phyloP scores from a whole-genome alignment of 768 basidiomycete genomes.

The Tylopilus felleus region DNA sequence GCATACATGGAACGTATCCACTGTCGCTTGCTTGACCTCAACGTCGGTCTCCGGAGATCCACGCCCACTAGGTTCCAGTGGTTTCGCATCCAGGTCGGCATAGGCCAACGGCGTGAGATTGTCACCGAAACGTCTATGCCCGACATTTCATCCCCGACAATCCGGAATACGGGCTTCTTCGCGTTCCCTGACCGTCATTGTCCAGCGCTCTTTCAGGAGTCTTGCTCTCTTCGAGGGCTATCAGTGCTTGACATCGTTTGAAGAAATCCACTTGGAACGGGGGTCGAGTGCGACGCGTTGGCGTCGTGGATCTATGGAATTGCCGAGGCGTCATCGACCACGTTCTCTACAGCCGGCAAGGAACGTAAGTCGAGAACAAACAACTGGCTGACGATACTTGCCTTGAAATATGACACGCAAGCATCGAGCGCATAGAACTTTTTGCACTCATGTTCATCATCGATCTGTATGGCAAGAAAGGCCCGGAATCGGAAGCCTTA shows the following conservation, averaged over 20 bases:
- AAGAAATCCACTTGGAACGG: slow-evolving; percentile 73
- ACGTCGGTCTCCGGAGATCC: slow-evolving; percentile 68
- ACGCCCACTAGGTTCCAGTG: slow-evolving; percentile 78
- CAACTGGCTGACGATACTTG: slow-evolving; percentile 22
- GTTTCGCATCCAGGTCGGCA: slow-evolving; percentile 62
- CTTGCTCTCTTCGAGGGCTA: slow-evolving; percentile 87
- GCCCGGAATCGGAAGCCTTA: slow-evolving; percentile 36
- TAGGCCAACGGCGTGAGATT: slow-evolving; percentile 91
- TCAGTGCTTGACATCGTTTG: slow-evolving; percentile 83
- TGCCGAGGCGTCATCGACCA: slow-evolving; percentile 48
- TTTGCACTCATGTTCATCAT: slow-evolving; percentile 74
- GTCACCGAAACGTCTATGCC: slow-evolving; percentile 88
- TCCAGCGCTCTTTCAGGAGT: slow-evolving; percentile 93
- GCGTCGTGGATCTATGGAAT: slow-evolving; percentile 67
- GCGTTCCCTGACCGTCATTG: slow-evolving; percentile 74
- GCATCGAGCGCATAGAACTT: slow-evolving; percentile 79
- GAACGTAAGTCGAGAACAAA: slow-evolving; percentile 1
- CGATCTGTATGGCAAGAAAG: slow-evolving; percentile 83
- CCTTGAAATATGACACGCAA: slow-evolving; percentile 94
- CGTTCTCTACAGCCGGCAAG: slow-evolving; percentile 64
- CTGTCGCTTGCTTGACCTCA: slow-evolving; percentile 38
- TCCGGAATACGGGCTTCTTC: slow-evolving; percentile 68
- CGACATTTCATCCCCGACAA: slow-evolving; percentile 92
- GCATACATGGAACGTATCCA: slow-evolving; percentile 23
- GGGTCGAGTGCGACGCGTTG: slow-evolving; percentile 79